Evolutionary conservation across 1,284 basidiomycete species (phyloP), one percentile per base, ranked within the genome.

Genomic region (Ganoderma multipileum): DNA sequence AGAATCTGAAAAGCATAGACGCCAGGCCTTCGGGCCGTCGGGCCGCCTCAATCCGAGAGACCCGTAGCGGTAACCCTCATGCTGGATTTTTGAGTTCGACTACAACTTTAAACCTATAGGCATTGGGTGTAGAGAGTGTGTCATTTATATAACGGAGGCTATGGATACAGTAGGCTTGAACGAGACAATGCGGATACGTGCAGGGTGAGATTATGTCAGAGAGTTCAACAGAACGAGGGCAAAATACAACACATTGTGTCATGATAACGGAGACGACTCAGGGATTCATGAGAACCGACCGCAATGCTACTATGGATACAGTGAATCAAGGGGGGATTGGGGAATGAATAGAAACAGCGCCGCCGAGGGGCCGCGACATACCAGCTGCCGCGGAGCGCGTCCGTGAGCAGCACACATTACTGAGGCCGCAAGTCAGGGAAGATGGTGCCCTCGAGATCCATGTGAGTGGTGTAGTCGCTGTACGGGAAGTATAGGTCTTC

Each of bases 71-170:
- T n/a, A n/a, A 33, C 33, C 8, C 4, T 33, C 33, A 33, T 3
- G 33, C 33, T 33, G 33, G 33, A 33, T 33, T 33, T 26, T 16
- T 18, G 20, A 58, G 55, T n/a, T 2, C 16, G n/a, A n/a, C n/a
- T n/a, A n/a, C n/a, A n/a, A n/a, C n/a, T n/a, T n/a, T n/a, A n/a
- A 33, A 4, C 18, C 5, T 30, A 8, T 0, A n/a, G 30, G 54
- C 54, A 20, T 4, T 30, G 2, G 6, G 30, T 7, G 9, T 8
- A 11, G 3, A 20, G 36, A 38, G 14, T n/a, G 4, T 14, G 33
- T 36, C 36, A 30, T 60, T 60, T 36, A 1, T 12, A 60, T 42
- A 60, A 60, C 58, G 58, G 58, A 60, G 58, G 23, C 58, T 60
- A 60, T 42, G 58, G 58, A 38, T 60, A 60, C 58, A 60, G 58